A percentile compares a stretch with the other conserved stretches of the same genome.
Conservation (phyloP, 2,329 filamentous ascomycete genomes). For the Cryphonectria parasitica region DNA sequence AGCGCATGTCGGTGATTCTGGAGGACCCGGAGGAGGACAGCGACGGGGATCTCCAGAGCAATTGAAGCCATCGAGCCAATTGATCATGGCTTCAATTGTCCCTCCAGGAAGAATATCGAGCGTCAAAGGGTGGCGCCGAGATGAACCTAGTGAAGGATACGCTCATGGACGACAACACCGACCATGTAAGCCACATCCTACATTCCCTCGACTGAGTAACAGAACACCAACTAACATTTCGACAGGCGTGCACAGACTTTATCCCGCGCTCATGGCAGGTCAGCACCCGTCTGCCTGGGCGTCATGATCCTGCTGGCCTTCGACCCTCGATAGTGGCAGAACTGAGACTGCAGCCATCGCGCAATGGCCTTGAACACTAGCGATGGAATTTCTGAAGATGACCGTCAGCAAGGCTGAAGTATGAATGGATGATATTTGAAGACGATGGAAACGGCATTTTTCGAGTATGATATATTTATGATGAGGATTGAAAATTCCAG, state of each 20-base stretch:
- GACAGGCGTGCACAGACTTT: neutral
- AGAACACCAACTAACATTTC: neutral
- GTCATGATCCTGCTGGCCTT: too few relatives aligned
- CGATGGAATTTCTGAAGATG: neutral
- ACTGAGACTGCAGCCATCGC: neutral
- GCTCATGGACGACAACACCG: neutral
- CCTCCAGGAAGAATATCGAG: neutral
- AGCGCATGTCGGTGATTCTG: neutral
- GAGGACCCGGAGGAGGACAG: neutral
- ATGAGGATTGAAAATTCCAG: neutral
- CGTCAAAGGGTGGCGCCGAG: too few relatives aligned
- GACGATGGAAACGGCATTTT: neutral
- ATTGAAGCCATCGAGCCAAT: neutral
- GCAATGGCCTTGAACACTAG: neutral
- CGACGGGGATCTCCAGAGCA: neutral
- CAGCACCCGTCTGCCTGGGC: too few relatives aligned
- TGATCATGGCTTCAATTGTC: neutral
- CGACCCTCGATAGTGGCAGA: too few relatives aligned
- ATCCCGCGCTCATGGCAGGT: neutral
- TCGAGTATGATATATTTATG: neutral
- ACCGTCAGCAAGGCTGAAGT: neutral
- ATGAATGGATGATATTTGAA: neutral
- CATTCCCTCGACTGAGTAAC: neutral
- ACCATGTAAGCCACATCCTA: neutral
- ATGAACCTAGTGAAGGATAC: too few relatives aligned